Base-by-base conservation (phyloP, 2,329 filamentous ascomycete species). In the Atkinsonella hypoxylon region DNA sequence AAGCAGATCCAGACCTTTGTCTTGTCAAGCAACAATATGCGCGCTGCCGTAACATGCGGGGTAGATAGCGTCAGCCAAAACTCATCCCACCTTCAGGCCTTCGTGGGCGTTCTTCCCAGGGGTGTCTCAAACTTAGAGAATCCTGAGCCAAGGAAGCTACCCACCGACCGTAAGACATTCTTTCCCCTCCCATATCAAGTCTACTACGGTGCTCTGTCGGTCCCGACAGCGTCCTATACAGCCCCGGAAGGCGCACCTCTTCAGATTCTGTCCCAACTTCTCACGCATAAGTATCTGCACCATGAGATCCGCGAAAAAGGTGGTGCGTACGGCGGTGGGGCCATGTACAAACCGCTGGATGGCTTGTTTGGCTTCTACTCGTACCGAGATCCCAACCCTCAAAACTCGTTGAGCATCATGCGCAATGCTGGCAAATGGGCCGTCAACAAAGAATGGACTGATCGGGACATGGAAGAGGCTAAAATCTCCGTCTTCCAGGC, bases 291-390 rank as follows among this genome's bases (percentile, higher is more conserved):
- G 68, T 87, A 96, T 63, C 76, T 98, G 30, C 93, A 98, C 64
- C 91, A 95, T 58, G 93, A 97, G 67, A 96, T 98, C 57, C 87
- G 93, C 50, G 93, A 98, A 64, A 97, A 97, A 69, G 93, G 93
- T 32, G 93, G 93, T 38, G 93, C 93, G 0, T 98, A 98, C 59
- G 93, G 93, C 43, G 93, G 89, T 20, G 89, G 90, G 13, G 91
- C 93, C 1, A 91, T 89, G 64, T 84, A 86, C 43, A 82, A 83
- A 22, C 80, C 85, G 0, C 71, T 95, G 8, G 85, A 88, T 57
- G 91, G 90, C 22, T 67, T 95, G 1, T 97, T 98, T 59, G 89
- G 89, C 15, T 94, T 96, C 71, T 96, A 95, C 70, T 91, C 87
- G 43, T 98, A 98, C 75, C 87, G 93, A 48, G 93, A 98, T 64